A percentile compares a stretch with the other conserved stretches of the same genome.
phyloP scores from a whole-genome alignment of 2,329 filamentous ascomycete genomes.

The Cladosporium austrohemisphaericum region DNA sequence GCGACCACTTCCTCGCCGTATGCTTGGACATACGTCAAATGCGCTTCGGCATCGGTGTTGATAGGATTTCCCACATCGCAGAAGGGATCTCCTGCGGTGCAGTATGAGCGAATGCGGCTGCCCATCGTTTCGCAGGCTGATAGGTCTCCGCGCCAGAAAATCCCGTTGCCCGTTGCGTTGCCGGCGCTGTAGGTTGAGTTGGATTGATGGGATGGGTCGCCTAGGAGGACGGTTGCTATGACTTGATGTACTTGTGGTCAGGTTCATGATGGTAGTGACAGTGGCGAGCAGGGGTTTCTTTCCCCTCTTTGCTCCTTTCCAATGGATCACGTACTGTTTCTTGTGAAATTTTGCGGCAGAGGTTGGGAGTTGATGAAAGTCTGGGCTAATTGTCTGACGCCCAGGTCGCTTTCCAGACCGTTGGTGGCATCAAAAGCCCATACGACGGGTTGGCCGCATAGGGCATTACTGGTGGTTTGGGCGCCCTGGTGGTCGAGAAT shows the following conservation, averaged over 20 bases:
- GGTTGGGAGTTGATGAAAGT: slow-evolving; percentile 1
- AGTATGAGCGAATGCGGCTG: slow-evolving; percentile 1
- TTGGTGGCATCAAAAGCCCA: slow-evolving; percentile 1
- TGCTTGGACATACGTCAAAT: not conserved
- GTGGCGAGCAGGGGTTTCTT: not conserved
- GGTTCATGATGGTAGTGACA: not conserved
- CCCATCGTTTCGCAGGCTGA: slow-evolving; percentile 1
- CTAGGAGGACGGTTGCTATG: not conserved
- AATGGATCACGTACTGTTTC: not conserved
- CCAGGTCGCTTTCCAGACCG: not conserved
- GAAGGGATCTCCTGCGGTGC: slow-evolving; percentile 3
- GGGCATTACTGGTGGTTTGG: not conserved
- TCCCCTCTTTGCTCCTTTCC: not conserved
- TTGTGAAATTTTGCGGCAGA: slow-evolving; percentile 2
- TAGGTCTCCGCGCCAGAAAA: slow-evolving; percentile 2
- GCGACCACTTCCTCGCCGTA: slow-evolving; percentile 3
- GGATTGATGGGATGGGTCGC: not conserved
- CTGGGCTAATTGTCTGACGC: not conserved
- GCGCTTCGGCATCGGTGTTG: not conserved
- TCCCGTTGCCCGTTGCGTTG: slow-evolving; percentile 1
- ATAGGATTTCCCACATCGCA: slow-evolving; percentile 1
- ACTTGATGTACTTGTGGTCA: not conserved
- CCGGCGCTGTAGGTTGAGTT: slow-evolving; percentile 4
- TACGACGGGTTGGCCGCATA: slow-evolving; percentile 3
- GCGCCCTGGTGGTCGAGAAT: not conserved